phyloP scores from a whole-genome alignment of 176 grass and related monocot species.

The Metroxylon sagu region DNA sequence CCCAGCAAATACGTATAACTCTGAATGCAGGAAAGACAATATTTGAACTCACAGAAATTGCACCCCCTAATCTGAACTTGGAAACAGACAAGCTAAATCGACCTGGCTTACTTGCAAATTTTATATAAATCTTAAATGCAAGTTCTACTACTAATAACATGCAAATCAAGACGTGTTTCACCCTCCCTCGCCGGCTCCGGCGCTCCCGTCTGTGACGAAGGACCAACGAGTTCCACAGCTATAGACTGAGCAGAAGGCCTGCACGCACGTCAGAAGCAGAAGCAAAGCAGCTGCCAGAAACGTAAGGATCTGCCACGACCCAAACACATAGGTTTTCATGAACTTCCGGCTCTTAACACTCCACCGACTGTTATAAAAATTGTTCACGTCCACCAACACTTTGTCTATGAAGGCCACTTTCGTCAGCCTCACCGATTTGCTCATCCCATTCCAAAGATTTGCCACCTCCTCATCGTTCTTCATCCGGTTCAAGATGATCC shows the following conservation, averaged over 20 bases:
- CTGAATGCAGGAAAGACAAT: too few species aligned
- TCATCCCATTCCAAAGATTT: conserved; percentile 77
- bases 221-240: conserved; percentile 20
- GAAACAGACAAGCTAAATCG: too few species aligned
- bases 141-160: too few species aligned
- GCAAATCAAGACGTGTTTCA: too few species aligned
- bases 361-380: conserved; percentile 37
- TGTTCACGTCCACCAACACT: conserved; percentile 52
- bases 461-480: conserved; percentile 62
- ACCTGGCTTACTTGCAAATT: too few species aligned
- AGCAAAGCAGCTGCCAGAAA: conserved; percentile 11
- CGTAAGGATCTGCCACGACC: not conserved
- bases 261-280: conserved; percentile 65
- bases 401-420: conserved; percentile 42
- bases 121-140: too few species aligned
- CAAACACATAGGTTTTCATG: conserved; percentile 19
- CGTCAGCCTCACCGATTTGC: conserved; percentile 51
- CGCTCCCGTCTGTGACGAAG: too few species aligned
- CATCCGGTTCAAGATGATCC: conserved; percentile 55
- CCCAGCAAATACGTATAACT: too few species aligned
- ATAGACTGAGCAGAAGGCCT: conserved; percentile 83
- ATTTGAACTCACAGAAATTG: too few species aligned
- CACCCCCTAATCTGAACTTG: too few species aligned
- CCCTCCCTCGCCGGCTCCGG: too few species aligned
- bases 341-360: conserved; percentile 39